These are phyloP conservation scores for Kandelia obovata DNA, from an alignment of 345 rosid genomes.

Conservation along the genomic window DNA sequence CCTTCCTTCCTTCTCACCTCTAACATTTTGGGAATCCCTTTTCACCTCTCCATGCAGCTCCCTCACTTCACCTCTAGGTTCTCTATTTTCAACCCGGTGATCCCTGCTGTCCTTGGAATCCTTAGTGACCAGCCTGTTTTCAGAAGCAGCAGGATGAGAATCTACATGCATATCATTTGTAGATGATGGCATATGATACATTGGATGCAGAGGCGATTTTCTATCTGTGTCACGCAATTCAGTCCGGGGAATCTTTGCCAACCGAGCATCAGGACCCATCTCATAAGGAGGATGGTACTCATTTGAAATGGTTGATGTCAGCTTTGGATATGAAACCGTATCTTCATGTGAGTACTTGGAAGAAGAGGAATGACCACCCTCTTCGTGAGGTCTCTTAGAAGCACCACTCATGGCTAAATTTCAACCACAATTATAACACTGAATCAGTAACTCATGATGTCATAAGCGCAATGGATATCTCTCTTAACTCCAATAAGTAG, in stretches of 20 bases:
- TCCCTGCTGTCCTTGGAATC: slow-evolving; percentile 64
- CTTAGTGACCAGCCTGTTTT: slow-evolving; percentile 53
- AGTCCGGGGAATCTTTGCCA: slow-evolving; percentile 54
- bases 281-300: slow-evolving; percentile 63
- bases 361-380: slow-evolving; percentile 65
- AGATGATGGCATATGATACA: slow-evolving; percentile 49
- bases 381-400: slow-evolving; percentile 77
- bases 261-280: slow-evolving; percentile 50
- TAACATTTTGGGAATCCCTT: slow-evolving; percentile 68
- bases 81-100: slow-evolving; percentile 50
- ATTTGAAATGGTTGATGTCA: slow-evolving; percentile 39
- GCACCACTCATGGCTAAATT: slow-evolving; percentile 18
- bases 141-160: slow-evolving; percentile 37
- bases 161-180: slow-evolving; percentile 59
- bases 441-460: not conserved
- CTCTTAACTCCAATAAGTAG: not conserved
- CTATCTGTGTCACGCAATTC: slow-evolving; percentile 77
- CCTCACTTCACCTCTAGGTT: slow-evolving; percentile 55
- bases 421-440: not conserved
- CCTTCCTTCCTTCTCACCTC: slow-evolving; percentile 65
- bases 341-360: slow-evolving; percentile 77
- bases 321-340: slow-evolving; percentile 51
- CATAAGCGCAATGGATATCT: not conserved
- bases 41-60: slow-evolving; percentile 56
- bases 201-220: slow-evolving; percentile 70